Evolutionary conservation across 129 eudicot species (phyloP), one percentile per base, ranked within the genome.

Genomic region (Tagetes erecta): DNA sequence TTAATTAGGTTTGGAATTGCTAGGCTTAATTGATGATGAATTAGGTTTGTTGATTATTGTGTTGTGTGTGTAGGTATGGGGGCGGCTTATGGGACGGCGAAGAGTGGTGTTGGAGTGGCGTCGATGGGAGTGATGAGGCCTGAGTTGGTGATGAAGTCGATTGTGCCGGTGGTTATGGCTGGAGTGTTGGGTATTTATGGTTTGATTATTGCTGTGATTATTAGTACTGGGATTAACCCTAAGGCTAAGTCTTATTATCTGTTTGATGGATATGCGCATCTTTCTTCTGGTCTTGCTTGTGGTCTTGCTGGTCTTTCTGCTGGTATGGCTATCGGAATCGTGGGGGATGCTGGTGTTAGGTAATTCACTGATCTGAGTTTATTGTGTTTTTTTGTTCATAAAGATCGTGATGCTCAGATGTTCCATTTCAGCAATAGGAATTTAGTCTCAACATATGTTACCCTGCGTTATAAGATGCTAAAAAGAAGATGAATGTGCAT

Each of bases 91-190:
- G 96, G 92, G 13, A 90, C 96, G 8, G 96, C 96, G 60, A 89
- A 89, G 88, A 89, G 96, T 36, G 96, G 96, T 0, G 96, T 90
- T 0, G 96, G 96, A 34, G 96, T 90, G 78, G 96, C 96, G 36
- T 90, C 96, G 10, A 90, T 90, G 96, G 96, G 96, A 62, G 96
- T 90, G 80, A 90, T 87, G 96, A 87, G 96, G 72, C 96, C 96
- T 9, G 96, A 90, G 83, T 68, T 90, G 68, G 96, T 90, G 67
- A 90, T 90, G 96, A 90, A 90, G 78, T 90, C 96, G 14, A 90
- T 90, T 71, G 96, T 90, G 14, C 96, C 96, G 9, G 96, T 90
- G 31, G 96, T 90, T 80, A 90, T 90, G 96, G 96, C 96, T 33
- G 96, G 96, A 49, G 96, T 90, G 44, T 83, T 90, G 83, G 96